Evolutionary conservation across 805 yeast genomes (phyloP).

Genomic region (Cyberlindnera xylosilytica): DNA sequence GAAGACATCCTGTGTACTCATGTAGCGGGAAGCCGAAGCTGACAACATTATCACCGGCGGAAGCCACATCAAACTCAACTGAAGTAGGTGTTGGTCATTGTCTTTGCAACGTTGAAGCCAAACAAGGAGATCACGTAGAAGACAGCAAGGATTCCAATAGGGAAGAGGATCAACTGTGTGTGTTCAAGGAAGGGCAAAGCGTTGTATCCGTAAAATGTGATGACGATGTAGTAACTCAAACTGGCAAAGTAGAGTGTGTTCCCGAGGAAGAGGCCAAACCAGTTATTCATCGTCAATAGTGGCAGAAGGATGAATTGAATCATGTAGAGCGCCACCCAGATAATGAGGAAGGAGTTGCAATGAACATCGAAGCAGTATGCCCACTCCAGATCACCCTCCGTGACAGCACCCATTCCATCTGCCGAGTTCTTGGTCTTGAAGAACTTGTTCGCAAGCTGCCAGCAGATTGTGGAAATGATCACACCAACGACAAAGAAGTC

Average conservation of each 20-base stretch:
- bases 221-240: conserved; percentile 68
- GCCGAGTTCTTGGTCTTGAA: conserved; percentile 40
- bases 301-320: conserved; percentile 77
- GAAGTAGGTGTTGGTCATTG: conserved; percentile 43
- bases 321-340: conserved; percentile 75
- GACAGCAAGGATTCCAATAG: conserved; percentile 58
- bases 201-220: conserved; percentile 88
- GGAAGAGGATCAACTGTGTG: conserved; percentile 59
- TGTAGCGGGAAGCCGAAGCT: too few species aligned
- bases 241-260: conserved; percentile 76
- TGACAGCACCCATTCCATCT: conserved; percentile 27
- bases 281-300: conserved; percentile 57
- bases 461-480: conserved; percentile 65
- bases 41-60: too few species aligned
- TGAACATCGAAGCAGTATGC: conserved; percentile 93
- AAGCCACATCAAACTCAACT: conserved; percentile 10
- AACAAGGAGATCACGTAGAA: conserved; percentile 59
- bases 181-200: conserved; percentile 63
- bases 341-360: conserved; percentile 80
- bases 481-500: conserved; percentile 76
- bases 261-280: conserved; percentile 70
- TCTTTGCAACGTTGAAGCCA: conserved; percentile 71
- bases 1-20: too few species aligned
- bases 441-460: conserved; percentile 68
- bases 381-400: conserved; percentile 70